Evolutionary conservation across 768 basidiomycete species (phyloP).

Genomic region (Russula griseocarnosa): DNA sequence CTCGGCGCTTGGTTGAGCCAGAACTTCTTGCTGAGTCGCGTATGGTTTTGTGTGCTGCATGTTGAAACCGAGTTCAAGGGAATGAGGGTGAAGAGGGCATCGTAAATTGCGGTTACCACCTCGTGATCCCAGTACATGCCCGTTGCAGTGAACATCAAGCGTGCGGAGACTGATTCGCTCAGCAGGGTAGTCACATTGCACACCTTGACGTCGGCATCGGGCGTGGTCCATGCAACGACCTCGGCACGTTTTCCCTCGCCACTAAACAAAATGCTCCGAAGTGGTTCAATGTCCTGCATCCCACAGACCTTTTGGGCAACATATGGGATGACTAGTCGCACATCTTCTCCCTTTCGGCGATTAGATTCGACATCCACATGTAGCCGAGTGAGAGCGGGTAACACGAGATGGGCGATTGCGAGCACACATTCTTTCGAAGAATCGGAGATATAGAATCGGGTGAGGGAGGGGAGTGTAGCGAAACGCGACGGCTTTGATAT

Average conservation of each 20-base stretch:
- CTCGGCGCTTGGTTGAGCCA: not conserved
- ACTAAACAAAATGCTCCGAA: not conserved
- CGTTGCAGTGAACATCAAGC: too few species aligned
- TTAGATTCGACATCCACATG: not conserved
- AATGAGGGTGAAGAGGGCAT: not conserved
- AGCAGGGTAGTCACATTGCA: too few species aligned
- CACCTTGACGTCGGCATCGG: not conserved
- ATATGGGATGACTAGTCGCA: not conserved
- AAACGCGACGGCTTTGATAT: not conserved
- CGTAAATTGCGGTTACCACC: not conserved
- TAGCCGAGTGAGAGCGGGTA: constrained; percentile 8
- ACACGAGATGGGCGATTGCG: constrained; percentile 10
- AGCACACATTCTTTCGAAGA: not conserved
- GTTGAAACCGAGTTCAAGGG: not conserved
- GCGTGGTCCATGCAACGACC: not conserved
- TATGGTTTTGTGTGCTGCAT: not conserved
- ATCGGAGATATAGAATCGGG: not conserved
- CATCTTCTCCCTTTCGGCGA: not conserved
- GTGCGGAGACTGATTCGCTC: not conserved
- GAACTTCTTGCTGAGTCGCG: not conserved
- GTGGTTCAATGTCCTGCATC: constrained; percentile 4
- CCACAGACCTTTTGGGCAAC: constrained; percentile 2
- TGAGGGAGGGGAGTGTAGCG: constrained; percentile 4
- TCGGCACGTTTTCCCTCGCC: too few species aligned
- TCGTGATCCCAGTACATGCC: too few species aligned